A percentile compares a stretch with the other conserved stretches of the same genome.
These are phyloP conservation scores for Amanita inopinata DNA, from an alignment of 768 basidiomycete species.

Conservation along the genomic window DNA sequence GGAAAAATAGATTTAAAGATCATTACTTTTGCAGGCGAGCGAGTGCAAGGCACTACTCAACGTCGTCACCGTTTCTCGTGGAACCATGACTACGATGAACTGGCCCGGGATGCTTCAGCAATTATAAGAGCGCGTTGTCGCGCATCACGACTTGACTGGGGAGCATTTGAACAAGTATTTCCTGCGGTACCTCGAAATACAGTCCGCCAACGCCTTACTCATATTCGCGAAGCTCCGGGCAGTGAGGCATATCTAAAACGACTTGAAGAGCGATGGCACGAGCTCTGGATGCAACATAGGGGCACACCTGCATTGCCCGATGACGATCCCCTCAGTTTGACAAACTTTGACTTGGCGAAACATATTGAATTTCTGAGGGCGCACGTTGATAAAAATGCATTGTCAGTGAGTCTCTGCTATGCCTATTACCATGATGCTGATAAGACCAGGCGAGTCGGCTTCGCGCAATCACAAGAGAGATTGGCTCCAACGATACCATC, in stretches of 20 bases:
- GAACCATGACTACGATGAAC: conserved; percentile 82
- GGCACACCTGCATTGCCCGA: conserved; percentile 65
- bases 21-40: no score
- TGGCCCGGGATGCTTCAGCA: conserved; percentile 74
- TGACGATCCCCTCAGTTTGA: conserved; percentile 51
- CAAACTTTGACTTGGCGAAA: conserved; percentile 70
- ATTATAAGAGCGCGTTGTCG: conserved; percentile 78
- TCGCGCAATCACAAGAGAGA: conserved; percentile 34
- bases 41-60: no score
- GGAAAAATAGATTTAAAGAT: no score
- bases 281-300: conserved; percentile 63
- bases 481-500: conserved; percentile 27
- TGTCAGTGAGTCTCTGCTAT: conserved; percentile 45
- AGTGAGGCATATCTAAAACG: conserved; percentile 69
- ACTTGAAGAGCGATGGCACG: conserved; percentile 75
- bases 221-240: conserved; percentile 50
- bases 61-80: conserved; percentile 71
- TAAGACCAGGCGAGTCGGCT: conserved; percentile 46
- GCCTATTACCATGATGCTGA: conserved; percentile 10
- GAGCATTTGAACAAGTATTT: conserved; percentile 70
- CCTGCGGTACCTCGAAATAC: conserved; percentile 65
- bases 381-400: conserved; percentile 75
- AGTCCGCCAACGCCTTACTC: conserved; percentile 57
- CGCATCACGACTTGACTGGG: conserved; percentile 53
- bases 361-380: conserved; percentile 75